phyloP scores from a whole-genome alignment of 2,329 filamentous ascomycete genomes.

The Penicillium sp. region DNA sequence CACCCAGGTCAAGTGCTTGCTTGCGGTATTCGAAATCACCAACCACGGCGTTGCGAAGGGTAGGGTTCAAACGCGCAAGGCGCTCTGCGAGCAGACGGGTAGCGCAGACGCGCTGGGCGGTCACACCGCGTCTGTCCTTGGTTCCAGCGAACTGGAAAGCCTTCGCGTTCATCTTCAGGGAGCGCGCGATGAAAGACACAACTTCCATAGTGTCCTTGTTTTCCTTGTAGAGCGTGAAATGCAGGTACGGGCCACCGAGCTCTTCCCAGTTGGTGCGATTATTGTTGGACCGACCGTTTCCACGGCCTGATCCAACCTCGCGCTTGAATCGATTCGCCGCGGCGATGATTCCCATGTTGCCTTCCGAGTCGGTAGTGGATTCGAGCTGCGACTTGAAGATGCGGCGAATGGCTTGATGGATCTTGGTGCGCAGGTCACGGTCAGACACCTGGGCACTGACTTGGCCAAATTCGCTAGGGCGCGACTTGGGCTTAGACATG shows the following conservation, averaged over 20 bases:
- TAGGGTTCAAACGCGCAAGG: slow-evolving; percentile 64
- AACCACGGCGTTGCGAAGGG: slow-evolving; percentile 62
- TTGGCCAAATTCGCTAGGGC: slow-evolving; percentile 56
- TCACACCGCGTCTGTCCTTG: slow-evolving; percentile 86
- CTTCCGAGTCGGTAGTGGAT: slow-evolving; percentile 72
- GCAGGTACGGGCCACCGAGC: slow-evolving; percentile 75
- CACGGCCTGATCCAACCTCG: slow-evolving; percentile 32
- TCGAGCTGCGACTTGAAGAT: slow-evolving; percentile 80
- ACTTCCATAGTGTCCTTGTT: slow-evolving; percentile 97
- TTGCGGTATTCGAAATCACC: slow-evolving; percentile 81
- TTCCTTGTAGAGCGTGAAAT: slow-evolving; percentile 93
- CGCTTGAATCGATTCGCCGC: slow-evolving; percentile 37
- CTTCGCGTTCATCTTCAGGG: slow-evolving; percentile 68
- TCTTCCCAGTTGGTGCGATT: slow-evolving; percentile 63
- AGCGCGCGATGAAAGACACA: slow-evolving; percentile 71
- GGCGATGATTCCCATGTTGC: slow-evolving; percentile 62
- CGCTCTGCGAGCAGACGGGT: slow-evolving; percentile 62
- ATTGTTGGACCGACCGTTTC: slow-evolving; percentile 29
- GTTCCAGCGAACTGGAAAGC: slow-evolving; percentile 82
- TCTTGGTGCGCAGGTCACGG: slow-evolving; percentile 61
- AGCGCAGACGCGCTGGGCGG: slow-evolving; percentile 76
- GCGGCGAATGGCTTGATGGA: slow-evolving; percentile 69
- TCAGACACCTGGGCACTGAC: slow-evolving; percentile 60
- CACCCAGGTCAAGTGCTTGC: slow-evolving; percentile 74
- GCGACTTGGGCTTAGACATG: slow-evolving; percentile 55